A percentile compares a stretch with the other conserved stretches of the same genome.
phyloP scores from a whole-genome alignment of 257 asterid genomes.

The Petrea volubilis region DNA sequence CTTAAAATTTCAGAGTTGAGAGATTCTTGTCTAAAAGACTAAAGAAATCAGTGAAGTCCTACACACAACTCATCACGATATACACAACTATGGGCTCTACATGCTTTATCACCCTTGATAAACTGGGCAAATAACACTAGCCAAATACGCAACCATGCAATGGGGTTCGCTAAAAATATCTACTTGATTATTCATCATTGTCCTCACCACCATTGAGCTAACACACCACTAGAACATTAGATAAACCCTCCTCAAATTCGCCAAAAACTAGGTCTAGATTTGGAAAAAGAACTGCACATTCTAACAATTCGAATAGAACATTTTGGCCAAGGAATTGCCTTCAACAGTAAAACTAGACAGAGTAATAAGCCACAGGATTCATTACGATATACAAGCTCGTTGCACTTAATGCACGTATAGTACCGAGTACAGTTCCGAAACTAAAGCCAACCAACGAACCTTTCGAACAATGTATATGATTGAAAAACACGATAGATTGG shows the following conservation, averaged over 20 bases:
- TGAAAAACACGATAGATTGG: too few species aligned
- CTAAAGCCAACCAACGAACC: neutral
- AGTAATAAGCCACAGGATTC: neutral
- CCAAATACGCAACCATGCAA: neutral
- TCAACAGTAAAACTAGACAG: neutral
- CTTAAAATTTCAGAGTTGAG: too few species aligned
- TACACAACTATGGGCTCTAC: neutral
- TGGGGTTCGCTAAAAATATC: neutral
- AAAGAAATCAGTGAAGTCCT: too few species aligned
- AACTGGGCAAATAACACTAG: too few species aligned
- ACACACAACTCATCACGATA: too few species aligned
- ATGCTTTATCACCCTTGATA: neutral
- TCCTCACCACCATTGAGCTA: neutral
- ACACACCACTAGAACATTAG: neutral
- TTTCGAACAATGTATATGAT: too few species aligned
- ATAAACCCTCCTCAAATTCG: neutral
- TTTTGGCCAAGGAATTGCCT: neutral
- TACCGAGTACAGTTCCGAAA: conserved; percentile 14
- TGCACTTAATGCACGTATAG: too few species aligned
- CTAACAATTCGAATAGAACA: too few species aligned
- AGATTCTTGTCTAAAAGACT: too few species aligned
- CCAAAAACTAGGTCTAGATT: neutral
- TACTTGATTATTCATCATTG: neutral
- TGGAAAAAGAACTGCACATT: neutral
- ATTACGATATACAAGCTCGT: neutral